Evolutionary conservation across 2,329 filamentous ascomycete genomes (phyloP).

Genomic region (Ophiostoma tasmaniense): DNA sequence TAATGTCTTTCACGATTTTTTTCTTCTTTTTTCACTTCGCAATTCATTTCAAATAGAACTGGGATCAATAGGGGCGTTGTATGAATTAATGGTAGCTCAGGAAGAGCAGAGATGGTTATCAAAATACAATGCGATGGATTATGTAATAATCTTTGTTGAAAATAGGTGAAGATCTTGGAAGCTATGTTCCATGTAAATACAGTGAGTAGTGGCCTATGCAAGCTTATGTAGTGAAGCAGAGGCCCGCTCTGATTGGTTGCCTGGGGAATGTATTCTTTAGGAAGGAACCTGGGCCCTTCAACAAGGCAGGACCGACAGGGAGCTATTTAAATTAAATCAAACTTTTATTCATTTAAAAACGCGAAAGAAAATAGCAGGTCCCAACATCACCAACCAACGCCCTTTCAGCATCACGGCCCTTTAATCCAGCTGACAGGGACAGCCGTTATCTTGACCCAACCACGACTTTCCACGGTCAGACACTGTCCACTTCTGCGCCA

Average conservation of each 20-base stretch:
- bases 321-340: conserved; percentile 11
- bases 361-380: conserved; percentile 14
- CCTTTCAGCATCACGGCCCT: neutral
- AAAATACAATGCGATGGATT: neutral
- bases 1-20: neutral
- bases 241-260: neutral
- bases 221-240: neutral
- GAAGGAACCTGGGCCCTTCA: neutral
- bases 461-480: neutral
- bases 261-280: neutral
- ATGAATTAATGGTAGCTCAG: neutral
- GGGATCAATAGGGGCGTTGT: neutral
- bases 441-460: neutral
- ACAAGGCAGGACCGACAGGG: neutral
- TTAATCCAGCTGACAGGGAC: neutral
- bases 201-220: neutral
- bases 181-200: neutral
- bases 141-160: neutral
- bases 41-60: neutral
- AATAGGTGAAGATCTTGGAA: neutral
- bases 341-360: conserved; percentile 15
- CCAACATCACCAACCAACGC: conserved; percentile 8
- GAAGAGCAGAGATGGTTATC: neutral
- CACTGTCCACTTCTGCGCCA: neutral
- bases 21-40: neutral